These are phyloP conservation scores for Auriscalpium vulgare DNA, from an alignment of 768 basidiomycete genomes.

Conservation along the genomic window DNA sequence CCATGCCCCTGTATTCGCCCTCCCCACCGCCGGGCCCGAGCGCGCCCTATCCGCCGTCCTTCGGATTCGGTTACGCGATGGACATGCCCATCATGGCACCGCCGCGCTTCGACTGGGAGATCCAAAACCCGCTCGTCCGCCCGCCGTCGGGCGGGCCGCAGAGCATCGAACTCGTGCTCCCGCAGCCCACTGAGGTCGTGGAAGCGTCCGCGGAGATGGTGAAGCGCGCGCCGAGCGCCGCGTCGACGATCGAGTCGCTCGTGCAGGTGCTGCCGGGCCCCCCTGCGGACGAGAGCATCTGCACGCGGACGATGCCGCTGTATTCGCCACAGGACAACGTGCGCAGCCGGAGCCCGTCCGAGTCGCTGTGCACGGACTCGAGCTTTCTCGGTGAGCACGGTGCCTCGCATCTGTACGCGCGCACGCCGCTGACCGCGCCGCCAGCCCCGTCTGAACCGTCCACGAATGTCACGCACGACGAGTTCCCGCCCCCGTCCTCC, in stretches of 20 bases:
- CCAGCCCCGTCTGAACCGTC: not conserved
- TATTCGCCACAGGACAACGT: too few species aligned
- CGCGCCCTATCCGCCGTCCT: not conserved
- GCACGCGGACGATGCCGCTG: not conserved
- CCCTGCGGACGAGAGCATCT: not conserved
- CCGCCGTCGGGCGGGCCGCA: not conserved
- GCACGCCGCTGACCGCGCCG: not conserved
- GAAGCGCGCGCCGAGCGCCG: not conserved
- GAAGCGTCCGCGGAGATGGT: not conserved
- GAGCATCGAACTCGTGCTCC: not conserved
- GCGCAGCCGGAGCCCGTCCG: not conserved
- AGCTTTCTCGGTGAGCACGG: not conserved
- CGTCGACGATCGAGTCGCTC: not conserved
- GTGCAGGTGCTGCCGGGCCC: not conserved
- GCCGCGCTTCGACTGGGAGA: not conserved
- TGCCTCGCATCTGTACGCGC: not conserved
- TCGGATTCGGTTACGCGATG: too few species aligned
- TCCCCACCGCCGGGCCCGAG: not conserved
- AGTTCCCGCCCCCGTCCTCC: not conserved
- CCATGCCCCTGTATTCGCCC: not conserved
- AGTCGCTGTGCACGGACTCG: not conserved
- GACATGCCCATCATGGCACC: not conserved
- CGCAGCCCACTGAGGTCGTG: not conserved
- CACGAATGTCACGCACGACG: not conserved
- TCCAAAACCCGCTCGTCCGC: not conserved